Base-by-base conservation (phyloP, 257 asterid genomes). In the Ilex aquifolium region DNA sequence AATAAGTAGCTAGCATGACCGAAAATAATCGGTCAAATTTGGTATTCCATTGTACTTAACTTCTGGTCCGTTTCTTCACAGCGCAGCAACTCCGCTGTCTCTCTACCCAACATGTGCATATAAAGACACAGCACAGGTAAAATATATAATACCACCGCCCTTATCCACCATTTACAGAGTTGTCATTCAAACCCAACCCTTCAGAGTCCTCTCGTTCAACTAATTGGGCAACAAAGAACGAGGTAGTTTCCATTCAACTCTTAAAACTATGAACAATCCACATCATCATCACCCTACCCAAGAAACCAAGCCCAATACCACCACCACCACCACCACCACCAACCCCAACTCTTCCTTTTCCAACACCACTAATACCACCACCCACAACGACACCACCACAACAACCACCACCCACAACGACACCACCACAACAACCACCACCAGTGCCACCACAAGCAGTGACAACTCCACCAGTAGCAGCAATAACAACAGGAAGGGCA, bases 161-260 rank as follows among this genome's bases (percentile, higher is more conserved):
- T 65, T 67, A 1, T 80, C 86, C 85, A 79, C 95, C 95, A 84
- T 84, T 84, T 65, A 65, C 78, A 82, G 51, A 6, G 57, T 46
- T 36, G 39, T 29, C 27, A 7, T 66, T 57, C 42, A 69, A 76
- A 60, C 59, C 73, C n/a, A 48, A 21, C 27, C 54, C 57, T 73
- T 29, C 74, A 49, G 65, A 50, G 53, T 65, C 66, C 51, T 70
- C 71, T 32, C 77, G 64, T 60, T 66, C 68, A 44, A 63, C 66
- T 71, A 30, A 84, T 85, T 85, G 95, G 95, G 76, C 78, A 79
- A 79, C 90, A 79, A 64, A 53, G 10, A 21, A 68, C 89, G 85
- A 79, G 88, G 86, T 66, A 49, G 7, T 48, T 12, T 3, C 61
- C 74, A 51, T 74, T 72, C 79, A 78, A 59, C 76, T 36, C 61